phyloP scores from a whole-genome alignment of 768 basidiomycete species.

The Lepiota brunneoincarnata region DNA sequence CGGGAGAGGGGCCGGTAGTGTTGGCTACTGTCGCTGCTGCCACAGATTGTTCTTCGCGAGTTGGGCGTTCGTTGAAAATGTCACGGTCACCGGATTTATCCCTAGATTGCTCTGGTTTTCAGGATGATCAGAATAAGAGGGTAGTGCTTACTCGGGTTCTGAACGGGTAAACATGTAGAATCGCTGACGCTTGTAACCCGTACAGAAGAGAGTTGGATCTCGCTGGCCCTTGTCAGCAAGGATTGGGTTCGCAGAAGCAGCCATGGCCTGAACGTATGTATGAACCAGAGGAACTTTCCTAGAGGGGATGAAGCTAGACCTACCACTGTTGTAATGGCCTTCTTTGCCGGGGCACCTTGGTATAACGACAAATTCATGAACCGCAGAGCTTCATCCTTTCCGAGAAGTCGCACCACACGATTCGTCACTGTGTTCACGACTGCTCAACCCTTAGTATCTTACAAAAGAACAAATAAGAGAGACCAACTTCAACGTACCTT shows the following conservation, averaged over 20 bases:
- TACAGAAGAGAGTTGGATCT: conserved; percentile 91
- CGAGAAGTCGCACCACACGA: conserved; percentile 81
- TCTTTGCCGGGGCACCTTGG: conserved; percentile 92
- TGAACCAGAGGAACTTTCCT: neutral
- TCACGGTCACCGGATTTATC: conserved; percentile 85
- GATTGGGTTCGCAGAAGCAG: conserved; percentile 93
- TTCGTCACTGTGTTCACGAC: conserved; percentile 96
- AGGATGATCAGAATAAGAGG: neutral
- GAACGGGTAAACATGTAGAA: conserved; percentile 94
- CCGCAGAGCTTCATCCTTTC: conserved; percentile 91
- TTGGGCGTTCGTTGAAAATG: conserved; percentile 97
- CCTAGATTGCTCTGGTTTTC: conserved; percentile 22
- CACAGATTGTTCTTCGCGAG: conserved; percentile 90
- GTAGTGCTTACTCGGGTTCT: conserved; percentile 76
- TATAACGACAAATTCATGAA: conserved; percentile 89
- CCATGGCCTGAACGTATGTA: conserved; percentile 67
- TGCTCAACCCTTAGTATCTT: conserved; percentile 24
- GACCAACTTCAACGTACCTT: conserved; percentile 52
- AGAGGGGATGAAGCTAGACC: conserved; percentile 21
- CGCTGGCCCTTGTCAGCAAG: conserved; percentile 79
- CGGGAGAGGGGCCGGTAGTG: conserved; percentile 58
- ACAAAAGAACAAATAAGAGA: neutral
- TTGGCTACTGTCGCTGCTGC: conserved; percentile 57
- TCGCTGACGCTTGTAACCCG: conserved; percentile 87
- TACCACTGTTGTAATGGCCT: conserved; percentile 75